Conservation (phyloP, 306 rosid species). For the Lathyrus tuberosus region DNA sequence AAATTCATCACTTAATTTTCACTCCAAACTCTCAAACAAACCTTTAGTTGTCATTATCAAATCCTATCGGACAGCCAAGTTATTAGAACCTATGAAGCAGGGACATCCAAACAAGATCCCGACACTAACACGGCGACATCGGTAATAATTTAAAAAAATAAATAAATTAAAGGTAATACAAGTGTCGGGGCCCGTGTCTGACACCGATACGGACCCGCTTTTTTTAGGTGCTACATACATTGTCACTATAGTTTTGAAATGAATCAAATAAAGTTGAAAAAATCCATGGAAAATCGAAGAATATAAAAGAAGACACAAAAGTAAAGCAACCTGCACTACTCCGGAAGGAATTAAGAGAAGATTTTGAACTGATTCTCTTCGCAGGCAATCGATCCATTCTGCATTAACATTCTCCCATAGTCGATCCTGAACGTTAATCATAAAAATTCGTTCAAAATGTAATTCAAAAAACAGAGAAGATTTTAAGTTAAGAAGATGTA, state of each 20-base stretch:
- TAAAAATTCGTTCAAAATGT: not conserved
- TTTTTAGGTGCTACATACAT: too few species aligned
- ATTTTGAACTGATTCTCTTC: slow-evolving; percentile 60
- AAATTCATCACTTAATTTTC: too few species aligned
- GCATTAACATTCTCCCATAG: slow-evolving; percentile 71
- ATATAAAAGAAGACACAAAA: not conserved
- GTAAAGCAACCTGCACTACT: slow-evolving; percentile 58
- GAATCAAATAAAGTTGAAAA: too few species aligned
- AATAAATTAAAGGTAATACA: too few species aligned
- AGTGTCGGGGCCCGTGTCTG: too few species aligned
- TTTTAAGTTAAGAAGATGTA: not conserved
- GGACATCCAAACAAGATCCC: too few species aligned
- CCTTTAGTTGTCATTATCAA: not conserved
- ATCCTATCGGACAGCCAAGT: not conserved
- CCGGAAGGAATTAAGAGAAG: slow-evolving; percentile 85
- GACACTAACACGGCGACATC: too few species aligned
- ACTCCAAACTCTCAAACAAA: too few species aligned
- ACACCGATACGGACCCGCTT: too few species aligned
- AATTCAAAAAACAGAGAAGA: not conserved
- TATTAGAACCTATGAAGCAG: too few species aligned
- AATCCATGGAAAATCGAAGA: not conserved
- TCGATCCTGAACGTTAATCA: slow-evolving; percentile 58
- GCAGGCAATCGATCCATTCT: slow-evolving; percentile 84
- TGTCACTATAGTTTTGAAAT: too few species aligned
- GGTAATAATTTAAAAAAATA: too few species aligned